Conservation (phyloP, 2,329 filamentous ascomycete genomes). For the Onygena corvina region DNA sequence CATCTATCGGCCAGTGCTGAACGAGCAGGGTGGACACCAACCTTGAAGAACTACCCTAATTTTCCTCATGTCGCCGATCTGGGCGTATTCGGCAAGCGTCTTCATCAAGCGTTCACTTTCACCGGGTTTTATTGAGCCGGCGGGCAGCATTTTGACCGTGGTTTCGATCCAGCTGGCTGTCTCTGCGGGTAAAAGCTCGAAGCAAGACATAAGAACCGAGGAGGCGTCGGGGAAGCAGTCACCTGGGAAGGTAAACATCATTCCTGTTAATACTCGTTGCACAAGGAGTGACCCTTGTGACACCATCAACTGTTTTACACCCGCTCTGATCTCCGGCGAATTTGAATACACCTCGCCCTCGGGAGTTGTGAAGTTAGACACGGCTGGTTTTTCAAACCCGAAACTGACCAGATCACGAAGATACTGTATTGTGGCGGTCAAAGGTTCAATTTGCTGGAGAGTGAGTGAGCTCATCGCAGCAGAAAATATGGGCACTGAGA, state of each 20-base stretch:
- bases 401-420: slow-evolving; percentile 84
- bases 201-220: slow-evolving; percentile 77
- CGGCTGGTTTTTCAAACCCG: slow-evolving; percentile 57
- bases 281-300: slow-evolving; percentile 65
- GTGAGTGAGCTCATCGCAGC: slow-evolving; percentile 77
- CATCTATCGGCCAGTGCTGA: too few relatives aligned
- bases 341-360: slow-evolving; percentile 49
- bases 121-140: slow-evolving; percentile 63
- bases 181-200: slow-evolving; percentile 71
- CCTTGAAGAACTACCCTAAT: slow-evolving; percentile 70
- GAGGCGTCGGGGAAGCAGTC: slow-evolving; percentile 94
- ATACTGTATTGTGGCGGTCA: slow-evolving; percentile 86
- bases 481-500: slow-evolving; percentile 73
- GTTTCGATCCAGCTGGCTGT: slow-evolving; percentile 70
- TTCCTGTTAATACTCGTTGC: slow-evolving; percentile 83
- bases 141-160: slow-evolving; percentile 72
- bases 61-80: slow-evolving; percentile 58
- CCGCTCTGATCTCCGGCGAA: slow-evolving; percentile 55
- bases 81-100: slow-evolving; percentile 68
- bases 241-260: slow-evolving; percentile 98
- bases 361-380: slow-evolving; percentile 48
- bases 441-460: slow-evolving; percentile 79
- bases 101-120: slow-evolving; percentile 71
- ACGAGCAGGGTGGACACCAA: slow-evolving; percentile 17
- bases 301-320: slow-evolving; percentile 60